Conservation (phyloP, 768 basidiomycete genomes). For the Kockovaella imperatae region DNA sequence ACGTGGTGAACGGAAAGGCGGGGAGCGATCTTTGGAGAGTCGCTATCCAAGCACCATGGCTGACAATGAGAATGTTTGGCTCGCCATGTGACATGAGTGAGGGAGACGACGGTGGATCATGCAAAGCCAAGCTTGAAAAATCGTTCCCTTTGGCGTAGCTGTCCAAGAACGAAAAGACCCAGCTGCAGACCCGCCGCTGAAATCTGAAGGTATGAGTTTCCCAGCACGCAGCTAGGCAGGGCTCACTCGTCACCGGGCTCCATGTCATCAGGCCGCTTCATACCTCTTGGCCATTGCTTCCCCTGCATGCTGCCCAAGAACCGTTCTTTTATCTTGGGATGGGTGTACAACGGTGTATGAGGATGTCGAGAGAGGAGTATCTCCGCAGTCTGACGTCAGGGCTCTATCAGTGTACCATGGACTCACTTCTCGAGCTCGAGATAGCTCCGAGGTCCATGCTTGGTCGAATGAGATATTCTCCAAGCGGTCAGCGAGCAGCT, state of each 20-base stretch:
- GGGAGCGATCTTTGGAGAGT: constrained; percentile 7
- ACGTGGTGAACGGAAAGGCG: constrained; percentile 4
- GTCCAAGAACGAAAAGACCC: constrained; percentile 19
- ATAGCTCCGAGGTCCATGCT: constrained; percentile 66
- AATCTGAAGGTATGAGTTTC: constrained; percentile 9
- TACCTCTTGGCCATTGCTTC: constrained; percentile 8
- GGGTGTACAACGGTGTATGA: constrained; percentile 4
- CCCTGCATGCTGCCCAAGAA: constrained; percentile 27
- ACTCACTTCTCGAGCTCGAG: constrained; percentile 58
- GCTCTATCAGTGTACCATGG: neutral
- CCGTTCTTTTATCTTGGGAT: constrained; percentile 23
- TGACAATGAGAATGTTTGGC: constrained; percentile 17
- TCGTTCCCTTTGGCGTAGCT: neutral
- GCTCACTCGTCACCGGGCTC: constrained; percentile 19
- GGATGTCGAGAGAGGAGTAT: constrained; percentile 17
- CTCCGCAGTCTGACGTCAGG: constrained; percentile 20
- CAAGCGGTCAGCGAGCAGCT: constrained; percentile 16
- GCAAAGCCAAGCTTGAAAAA: neutral
- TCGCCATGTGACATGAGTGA: constrained; percentile 8
- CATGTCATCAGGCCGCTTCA: constrained; percentile 19
- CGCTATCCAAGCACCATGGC: constrained; percentile 28
- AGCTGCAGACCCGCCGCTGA: constrained; percentile 6
- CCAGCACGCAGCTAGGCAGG: neutral
- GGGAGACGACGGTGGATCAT: neutral
- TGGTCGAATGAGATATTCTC: constrained; percentile 53